These are phyloP conservation scores for Myriosclerotinia duriaeana DNA, from an alignment of 2,329 filamentous ascomycete species.

Conservation along the genomic window DNA sequence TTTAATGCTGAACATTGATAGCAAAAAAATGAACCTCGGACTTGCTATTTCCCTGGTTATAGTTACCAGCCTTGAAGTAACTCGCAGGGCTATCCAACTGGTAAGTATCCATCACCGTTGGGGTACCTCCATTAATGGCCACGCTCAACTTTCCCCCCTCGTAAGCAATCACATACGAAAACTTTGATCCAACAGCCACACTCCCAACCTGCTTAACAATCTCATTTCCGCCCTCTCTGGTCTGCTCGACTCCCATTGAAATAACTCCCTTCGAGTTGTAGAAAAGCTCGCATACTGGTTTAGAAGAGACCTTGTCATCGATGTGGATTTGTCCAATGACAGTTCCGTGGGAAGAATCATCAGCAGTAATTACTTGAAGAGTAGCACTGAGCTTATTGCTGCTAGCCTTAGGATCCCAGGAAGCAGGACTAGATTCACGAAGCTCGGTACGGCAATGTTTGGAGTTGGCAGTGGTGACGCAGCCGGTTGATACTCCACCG, in stretches of 20 bases:
- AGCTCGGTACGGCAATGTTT: conserved; percentile 47
- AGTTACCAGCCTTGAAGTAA: conserved; percentile 45
- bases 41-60: conserved; percentile 39
- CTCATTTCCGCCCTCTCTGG: conserved; percentile 39
- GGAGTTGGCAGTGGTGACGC: conserved; percentile 45
- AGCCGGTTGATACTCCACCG: conserved; percentile 40
- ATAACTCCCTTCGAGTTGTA: conserved; percentile 42
- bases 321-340: conserved; percentile 46
- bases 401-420: conserved; percentile 41
- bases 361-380: conserved; percentile 39
- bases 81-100: conserved; percentile 39
- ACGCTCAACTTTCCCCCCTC: conserved; percentile 41
- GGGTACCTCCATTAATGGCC: conserved; percentile 38
- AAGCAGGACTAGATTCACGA: conserved; percentile 42
- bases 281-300: conserved; percentile 46
- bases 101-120: conserved; percentile 37
- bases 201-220: conserved; percentile 40
- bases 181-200: conserved; percentile 40
- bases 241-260: conserved; percentile 45
- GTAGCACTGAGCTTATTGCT: conserved; percentile 42
- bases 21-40: conserved; percentile 27
- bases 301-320: conserved; percentile 42
- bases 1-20: conserved; percentile 19
- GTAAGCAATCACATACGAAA: conserved; percentile 45
- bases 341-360: conserved; percentile 42